These are phyloP conservation scores for Sonneratia caseolaris DNA, from an alignment of 345 rosid species.

Conservation along the genomic window DNA sequence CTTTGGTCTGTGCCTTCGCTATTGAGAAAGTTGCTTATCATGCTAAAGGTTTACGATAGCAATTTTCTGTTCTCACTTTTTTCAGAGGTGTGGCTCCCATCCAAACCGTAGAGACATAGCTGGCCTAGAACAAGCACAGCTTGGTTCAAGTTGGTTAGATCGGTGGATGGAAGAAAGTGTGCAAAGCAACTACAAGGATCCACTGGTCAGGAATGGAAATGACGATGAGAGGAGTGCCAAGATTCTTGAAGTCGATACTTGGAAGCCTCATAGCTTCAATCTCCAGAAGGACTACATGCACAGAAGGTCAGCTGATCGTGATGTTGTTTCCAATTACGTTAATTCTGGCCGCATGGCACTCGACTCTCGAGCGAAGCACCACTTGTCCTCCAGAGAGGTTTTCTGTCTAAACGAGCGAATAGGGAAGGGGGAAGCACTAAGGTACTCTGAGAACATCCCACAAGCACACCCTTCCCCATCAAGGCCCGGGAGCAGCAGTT, in stretches of 20 bases:
- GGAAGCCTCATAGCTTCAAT: constrained; percentile 59
- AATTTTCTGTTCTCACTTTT: background rate
- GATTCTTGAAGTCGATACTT: constrained; percentile 89
- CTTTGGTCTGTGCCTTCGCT: background rate
- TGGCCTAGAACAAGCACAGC: constrained; percentile 23
- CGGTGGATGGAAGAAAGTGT: constrained; percentile 68
- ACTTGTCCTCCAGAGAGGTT: constrained; percentile 29
- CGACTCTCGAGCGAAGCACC: constrained; percentile 41
- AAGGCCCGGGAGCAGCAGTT: constrained; percentile 50
- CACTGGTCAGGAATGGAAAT: constrained; percentile 18
- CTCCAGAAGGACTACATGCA: constrained; percentile 21
- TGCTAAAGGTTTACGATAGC: background rate
- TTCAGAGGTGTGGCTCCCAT: constrained; percentile 48
- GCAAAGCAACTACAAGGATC: constrained; percentile 25
- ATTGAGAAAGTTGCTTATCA: background rate
- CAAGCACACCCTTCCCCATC: constrained; percentile 51
- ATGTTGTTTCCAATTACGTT: constrained; percentile 19
- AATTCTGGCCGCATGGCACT: constrained; percentile 27
- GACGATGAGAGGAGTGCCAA: constrained; percentile 69
- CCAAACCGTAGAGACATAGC: constrained; percentile 28
- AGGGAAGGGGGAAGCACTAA: constrained; percentile 26
- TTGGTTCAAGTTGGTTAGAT: constrained; percentile 56
- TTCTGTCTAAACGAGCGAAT: constrained; percentile 12
- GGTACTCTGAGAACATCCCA: constrained; percentile 61
- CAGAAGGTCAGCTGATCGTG: constrained; percentile 13